Evolutionary conservation across 2,329 filamentous ascomycete genomes (phyloP), one percentile per base, ranked within the genome.

Genomic region (Aspergillus japonicus): DNA sequence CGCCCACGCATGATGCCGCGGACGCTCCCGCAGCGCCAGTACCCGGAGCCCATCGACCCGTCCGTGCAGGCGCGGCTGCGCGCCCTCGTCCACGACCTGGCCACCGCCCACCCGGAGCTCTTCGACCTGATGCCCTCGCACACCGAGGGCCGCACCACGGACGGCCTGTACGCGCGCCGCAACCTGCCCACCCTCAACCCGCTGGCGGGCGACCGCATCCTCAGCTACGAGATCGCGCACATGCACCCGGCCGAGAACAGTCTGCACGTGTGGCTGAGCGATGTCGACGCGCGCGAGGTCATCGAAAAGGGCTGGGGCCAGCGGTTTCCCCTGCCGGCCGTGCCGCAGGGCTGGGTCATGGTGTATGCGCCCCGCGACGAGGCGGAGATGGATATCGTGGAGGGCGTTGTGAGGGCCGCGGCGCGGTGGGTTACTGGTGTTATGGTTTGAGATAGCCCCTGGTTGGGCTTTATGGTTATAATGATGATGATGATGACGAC

Each of bases 221-320:
- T 52, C 29, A 33, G 19, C 26, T 21, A 33, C 14, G 50, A 52
- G 50, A 52, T 52, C 50, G 50, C 50, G 50, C 50, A 52, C 33
- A 33, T 35, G 50, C 50, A 52, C 29, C 50, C 50, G 23, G 16
- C 16, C 29, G 50, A 52, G 29, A 39, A 52, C 33, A 52, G 50
- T n/a, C 29, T 52, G 50, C 50, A 52, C 23, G 50, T 52, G n/a
- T 52, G 50, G 50, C 21, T 52, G 29, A 52, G 50, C 24, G 50
- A 52, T n/a, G 29, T 31, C n/a, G 50, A 52, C 39, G 50, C 50
- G 5, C 26, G 24, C 29, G 24, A 19, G 16, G 50, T 52, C 14
- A 16, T 52, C 7, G 50, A 52, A 31, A 21, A 33, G n/a, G 50
- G 50, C 10, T 52, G 50, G 50, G 50, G 50, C 4, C 14, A 19